Evolutionary conservation across 1,139 yeast genomes (phyloP).

Genomic region (Scheffersomyces lignicola): DNA sequence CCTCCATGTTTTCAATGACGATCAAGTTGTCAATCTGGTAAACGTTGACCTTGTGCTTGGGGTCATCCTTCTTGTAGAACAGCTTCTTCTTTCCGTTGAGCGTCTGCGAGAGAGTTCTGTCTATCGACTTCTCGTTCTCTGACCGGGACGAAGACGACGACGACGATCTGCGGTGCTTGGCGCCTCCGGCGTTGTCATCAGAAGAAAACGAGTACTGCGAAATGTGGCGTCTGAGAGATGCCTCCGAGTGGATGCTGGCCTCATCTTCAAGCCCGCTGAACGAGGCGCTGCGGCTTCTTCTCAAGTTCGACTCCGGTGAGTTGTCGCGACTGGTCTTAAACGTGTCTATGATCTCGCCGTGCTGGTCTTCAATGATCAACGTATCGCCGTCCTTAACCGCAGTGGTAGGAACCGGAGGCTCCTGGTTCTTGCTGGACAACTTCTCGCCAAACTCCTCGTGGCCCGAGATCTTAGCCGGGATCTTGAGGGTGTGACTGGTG

Average conservation of each 20-base stretch:
- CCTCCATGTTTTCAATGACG: slow-evolving; percentile 86
- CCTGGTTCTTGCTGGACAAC: slow-evolving; percentile 11
- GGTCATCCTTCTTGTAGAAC: slow-evolving; percentile 31
- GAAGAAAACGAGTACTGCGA: slow-evolving; percentile 30
- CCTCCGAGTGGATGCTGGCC: slow-evolving; percentile 43
- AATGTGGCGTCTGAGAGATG: slow-evolving; percentile 37
- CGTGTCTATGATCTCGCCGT: slow-evolving; percentile 72
- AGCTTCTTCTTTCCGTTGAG: slow-evolving; percentile 14
- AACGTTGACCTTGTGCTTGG: slow-evolving; percentile 39
- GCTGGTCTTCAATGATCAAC: slow-evolving; percentile 73
- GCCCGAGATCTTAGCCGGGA: slow-evolving; percentile 12
- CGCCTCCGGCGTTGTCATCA: slow-evolving; percentile 5
- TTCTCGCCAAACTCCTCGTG: slow-evolving; percentile 11
- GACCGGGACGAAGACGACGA: background rate
- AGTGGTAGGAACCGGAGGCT: slow-evolving; percentile 25
- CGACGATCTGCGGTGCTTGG: background rate
- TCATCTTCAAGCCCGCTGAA: slow-evolving; percentile 14
- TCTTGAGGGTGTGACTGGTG: slow-evolving; percentile 7
- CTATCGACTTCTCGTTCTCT: slow-evolving; percentile 2
- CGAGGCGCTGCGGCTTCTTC: background rate
- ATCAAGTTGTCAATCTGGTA: slow-evolving; percentile 65
- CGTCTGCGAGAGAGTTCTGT: slow-evolving; percentile 8
- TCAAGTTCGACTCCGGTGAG: slow-evolving; percentile 5
- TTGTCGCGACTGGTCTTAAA: slow-evolving; percentile 16
- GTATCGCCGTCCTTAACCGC: slow-evolving; percentile 75